Evolutionary conservation across 805 yeast species (phyloP).

Genomic region (Saccharomycopsis javanensis): DNA sequence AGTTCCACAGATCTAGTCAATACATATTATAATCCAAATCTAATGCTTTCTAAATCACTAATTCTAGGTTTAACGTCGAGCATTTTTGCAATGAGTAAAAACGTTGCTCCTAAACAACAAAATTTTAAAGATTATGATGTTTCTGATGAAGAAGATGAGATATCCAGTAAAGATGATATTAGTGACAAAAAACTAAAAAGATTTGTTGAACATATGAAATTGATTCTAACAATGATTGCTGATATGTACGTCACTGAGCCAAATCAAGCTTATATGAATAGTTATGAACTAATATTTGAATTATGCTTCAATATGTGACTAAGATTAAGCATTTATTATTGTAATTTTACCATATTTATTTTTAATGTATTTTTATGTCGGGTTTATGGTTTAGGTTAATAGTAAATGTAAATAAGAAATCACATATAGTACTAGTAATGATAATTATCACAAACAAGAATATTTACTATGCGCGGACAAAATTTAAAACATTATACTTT

Average conservation of each 20-base stretch:
- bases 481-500: too few relatives aligned
- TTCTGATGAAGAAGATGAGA: slow-evolving; percentile 1
- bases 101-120: not conserved
- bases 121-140: not conserved
- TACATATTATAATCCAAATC: not conserved
- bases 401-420: too few relatives aligned
- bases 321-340: not conserved
- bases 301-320: slow-evolving; percentile 12
- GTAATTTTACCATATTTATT: not conserved
- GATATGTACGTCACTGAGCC: slow-evolving; percentile 1
- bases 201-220: slow-evolving; percentile 14
- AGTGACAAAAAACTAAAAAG: slow-evolving; percentile 3
- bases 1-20: not conserved
- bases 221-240: slow-evolving; percentile 9
- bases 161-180: not conserved
- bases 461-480: too few relatives aligned
- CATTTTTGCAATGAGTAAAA: slow-evolving; percentile 13
- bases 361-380: not conserved
- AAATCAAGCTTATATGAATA: slow-evolving; percentile 8
- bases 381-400: too few relatives aligned
- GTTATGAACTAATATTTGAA: slow-evolving; percentile 14
- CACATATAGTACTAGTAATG: too few relatives aligned
- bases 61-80: slow-evolving; percentile 5
- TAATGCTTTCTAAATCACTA: not conserved
- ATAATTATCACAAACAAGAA: too few relatives aligned